Percentiles rank a stretch among this genome's conserved stretches.
Conservation (phyloP, 2,329 filamentous ascomycete genomes). For the Emergomyces pasteurianus region DNA sequence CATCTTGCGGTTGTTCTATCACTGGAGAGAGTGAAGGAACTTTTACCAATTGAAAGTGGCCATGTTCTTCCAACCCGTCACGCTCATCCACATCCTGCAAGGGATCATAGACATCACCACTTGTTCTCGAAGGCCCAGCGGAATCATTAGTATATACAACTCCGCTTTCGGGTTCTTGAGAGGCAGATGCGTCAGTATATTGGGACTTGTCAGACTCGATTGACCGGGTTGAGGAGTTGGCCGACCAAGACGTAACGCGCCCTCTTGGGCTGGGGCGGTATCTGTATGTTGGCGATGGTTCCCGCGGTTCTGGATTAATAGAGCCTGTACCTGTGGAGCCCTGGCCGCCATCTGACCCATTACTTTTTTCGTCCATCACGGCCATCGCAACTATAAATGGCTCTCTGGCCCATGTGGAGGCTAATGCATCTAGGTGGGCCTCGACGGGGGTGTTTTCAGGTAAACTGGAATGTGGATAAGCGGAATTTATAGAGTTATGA, state of each 20-base stretch:
- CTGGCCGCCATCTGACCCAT: neutral
- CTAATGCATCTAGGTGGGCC: neutral
- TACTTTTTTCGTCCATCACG: neutral
- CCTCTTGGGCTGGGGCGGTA: neutral
- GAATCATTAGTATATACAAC: neutral
- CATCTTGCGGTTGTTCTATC: neutral
- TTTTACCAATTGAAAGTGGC: neutral
- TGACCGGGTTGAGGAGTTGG: neutral
- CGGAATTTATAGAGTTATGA: neutral
- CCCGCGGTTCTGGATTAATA: neutral
- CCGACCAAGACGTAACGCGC: neutral
- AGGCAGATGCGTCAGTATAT: neutral
- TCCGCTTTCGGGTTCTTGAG: neutral
- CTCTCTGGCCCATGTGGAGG: neutral
- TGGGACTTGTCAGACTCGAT: neutral
- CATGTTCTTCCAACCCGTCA: neutral
- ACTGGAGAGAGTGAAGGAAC: neutral
- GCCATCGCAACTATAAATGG: neutral
- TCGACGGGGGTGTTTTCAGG: neutral
- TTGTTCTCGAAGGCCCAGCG: neutral
- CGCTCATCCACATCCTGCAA: neutral
- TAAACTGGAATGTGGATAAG: neutral
- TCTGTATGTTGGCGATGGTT: neutral
- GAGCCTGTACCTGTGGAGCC: neutral
- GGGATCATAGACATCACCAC: neutral